Evolutionary conservation across 2,329 filamentous ascomycete species (phyloP), one percentile per base, ranked within the genome.

Genomic region (Clonostachys sp.): DNA sequence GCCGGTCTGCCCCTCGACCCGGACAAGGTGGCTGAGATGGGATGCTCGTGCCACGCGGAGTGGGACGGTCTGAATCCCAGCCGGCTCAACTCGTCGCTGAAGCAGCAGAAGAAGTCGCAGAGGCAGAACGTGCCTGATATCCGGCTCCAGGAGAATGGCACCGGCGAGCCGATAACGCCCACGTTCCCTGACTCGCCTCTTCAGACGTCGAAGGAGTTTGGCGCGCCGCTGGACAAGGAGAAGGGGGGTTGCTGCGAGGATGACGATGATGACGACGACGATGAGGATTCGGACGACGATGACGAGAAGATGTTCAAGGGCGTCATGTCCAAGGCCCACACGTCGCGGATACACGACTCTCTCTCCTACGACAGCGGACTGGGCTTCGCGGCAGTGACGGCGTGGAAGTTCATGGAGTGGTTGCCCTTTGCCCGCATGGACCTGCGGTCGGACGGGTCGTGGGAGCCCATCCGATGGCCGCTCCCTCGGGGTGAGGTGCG

Each of bases 341-440:
- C 68, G 3, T 71, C 77, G 1, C 66, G 60, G 4, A 78, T 90
- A 40, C 87, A 92, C 59, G 88, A 91, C 61, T 88, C 85, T 4
- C 74, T 91, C 0, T 68, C 77, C 44, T 89, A 81, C 55, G 73
- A 75, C 12, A 77, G 80, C 12, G 87, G 87, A 0, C 69, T 87
- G 5, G 62, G 73, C 0, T 51, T 53, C 20, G 47, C 69, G 5
- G 78, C 82, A 0, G 86, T 89, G 0, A 55, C 85, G 0, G 77
- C 75, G 3, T 92, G 88, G 88, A 86, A 83, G 35, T 61, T 89
- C 18, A 89, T 92, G 87, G 89, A 92, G 58, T 91, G 86, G 61
- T 70, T 92, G 20, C 89, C 89, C 0, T 91, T 92, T 66, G 78
- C 86, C 2, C 75, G 89, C 20, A 91, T 94, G 86, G 89, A 92